Conservation (phyloP, 352 stramenopile species). For the Peronosclerospora sorghi region DNA sequence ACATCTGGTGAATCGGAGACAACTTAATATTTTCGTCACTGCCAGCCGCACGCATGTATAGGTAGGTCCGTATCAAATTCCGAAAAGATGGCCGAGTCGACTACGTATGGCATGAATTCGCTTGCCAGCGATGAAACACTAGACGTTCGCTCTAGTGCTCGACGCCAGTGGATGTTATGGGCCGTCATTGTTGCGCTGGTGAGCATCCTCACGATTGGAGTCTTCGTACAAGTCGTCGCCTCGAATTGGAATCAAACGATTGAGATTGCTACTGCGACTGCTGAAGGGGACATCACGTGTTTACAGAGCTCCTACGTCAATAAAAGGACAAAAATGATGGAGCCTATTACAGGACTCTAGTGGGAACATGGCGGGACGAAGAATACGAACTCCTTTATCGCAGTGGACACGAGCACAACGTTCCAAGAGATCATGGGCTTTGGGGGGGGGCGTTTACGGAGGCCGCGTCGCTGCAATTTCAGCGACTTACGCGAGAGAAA, state of each 20-base stretch:
- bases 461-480: constrained; percentile 77
- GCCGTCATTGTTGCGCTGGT: not conserved
- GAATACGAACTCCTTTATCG: constrained; percentile 25
- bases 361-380: constrained; percentile 16
- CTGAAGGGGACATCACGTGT: constrained; percentile 21
- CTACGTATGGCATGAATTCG: constrained; percentile 35
- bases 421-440: constrained; percentile 85
- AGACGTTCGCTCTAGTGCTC: constrained; percentile 4
- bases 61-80: too few relatives aligned
- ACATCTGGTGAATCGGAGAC: too few relatives aligned
- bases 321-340: constrained; percentile 54
- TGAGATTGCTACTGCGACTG: not conserved
- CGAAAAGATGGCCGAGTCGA: too few relatives aligned
- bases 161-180: constrained; percentile 1
- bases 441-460: constrained; percentile 89
- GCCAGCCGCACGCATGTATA: too few relatives aligned
- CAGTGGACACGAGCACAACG: constrained; percentile 34
- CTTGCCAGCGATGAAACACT: constrained; percentile 19
- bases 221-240: constrained; percentile 2
- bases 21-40: too few relatives aligned
- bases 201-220: too few relatives aligned
- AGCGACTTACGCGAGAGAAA: constrained; percentile 56
- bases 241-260: not conserved
- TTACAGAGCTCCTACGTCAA: constrained; percentile 60
- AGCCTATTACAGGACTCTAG: constrained; percentile 35